phyloP scores from a whole-genome alignment of 208 protist species.

The Leishmania gerbilli region DNA sequence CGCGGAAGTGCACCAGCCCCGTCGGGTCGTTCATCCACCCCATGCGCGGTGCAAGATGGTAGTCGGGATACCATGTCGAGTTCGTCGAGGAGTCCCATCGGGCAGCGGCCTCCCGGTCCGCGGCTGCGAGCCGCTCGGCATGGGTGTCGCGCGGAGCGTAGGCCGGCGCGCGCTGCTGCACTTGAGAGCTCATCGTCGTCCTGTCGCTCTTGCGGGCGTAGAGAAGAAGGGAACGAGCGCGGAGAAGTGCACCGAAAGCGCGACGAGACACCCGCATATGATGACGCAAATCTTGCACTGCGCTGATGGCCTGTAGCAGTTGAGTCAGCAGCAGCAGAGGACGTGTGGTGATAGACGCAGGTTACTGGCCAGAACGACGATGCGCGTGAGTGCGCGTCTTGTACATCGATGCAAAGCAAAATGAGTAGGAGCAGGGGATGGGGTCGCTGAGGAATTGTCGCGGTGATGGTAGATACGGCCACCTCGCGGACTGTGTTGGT shows the following conservation, averaged over 20 bases:
- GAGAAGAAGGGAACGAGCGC: neutral
- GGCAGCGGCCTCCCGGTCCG: slow-evolving; percentile 11
- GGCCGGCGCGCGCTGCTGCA: slow-evolving; percentile 13
- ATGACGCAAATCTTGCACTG: neutral
- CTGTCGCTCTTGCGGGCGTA: neutral
- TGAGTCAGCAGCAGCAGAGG: neutral
- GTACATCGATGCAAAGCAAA: neutral
- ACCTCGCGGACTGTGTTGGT: no score
- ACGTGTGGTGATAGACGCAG: neutral
- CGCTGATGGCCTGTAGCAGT: neutral
- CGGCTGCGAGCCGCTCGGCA: slow-evolving; percentile 33
- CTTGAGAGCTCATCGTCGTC: neutral
- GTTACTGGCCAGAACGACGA: neutral
- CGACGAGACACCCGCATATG: neutral
- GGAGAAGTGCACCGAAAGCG: neutral
- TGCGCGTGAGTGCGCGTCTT: neutral
- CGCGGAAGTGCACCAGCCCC: slow-evolving; percentile 37
- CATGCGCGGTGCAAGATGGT: slow-evolving; percentile 41
- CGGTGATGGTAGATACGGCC: neutral
- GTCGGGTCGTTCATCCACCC: slow-evolving; percentile 57
- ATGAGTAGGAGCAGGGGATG: neutral
- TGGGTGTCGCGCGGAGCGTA: slow-evolving; percentile 24
- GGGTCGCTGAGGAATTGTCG: neutral
- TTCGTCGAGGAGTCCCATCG: slow-evolving; percentile 20
- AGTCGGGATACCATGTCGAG: slow-evolving; percentile 45